Base-by-base conservation (phyloP, 495 filamentous ascomycete species). In the Podospora bellae-mahoneyi region DNA sequence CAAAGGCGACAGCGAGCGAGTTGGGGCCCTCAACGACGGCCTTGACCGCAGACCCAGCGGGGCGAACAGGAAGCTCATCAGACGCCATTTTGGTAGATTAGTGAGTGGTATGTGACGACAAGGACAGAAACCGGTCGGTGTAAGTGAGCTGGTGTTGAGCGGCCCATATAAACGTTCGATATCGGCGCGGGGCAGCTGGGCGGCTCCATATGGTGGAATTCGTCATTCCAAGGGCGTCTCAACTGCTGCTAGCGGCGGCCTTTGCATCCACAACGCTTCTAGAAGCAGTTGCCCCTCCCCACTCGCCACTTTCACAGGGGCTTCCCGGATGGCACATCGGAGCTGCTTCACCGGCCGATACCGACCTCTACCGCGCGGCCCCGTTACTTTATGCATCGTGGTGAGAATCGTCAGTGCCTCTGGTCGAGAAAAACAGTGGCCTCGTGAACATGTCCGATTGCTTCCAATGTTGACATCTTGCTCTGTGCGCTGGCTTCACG, bases 1-100 rank as follows among this genome's bases (percentile, higher is more conserved):
- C 60, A 57, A 78, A 76, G n/a, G 73, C 75, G 10, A 62, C 66
- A 28, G 68, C 62, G 20, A 78, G 75, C 54, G 71, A 65, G 63
- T 71, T 64, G 27, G 76, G 68, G 16, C 74, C 71, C 30, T 69
- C 73, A 30, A 63, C 63, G 18, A 62, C 62, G 34, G 44, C 60
- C 30, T 55, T 32, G 26, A 48, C 63, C 20, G 53, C 27, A 48
- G 39, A 10, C 39, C 13, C 39, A 7, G 60, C 30, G 1, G 23
- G 18, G 13, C 18, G 27, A 6, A 27, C 53, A 26, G 23, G 62
- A 64, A 61, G 19, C 6, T 61, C 23, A 7, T 63, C 48, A 23
- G 20, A 39, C 34, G 44, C 32, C n/a, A 62, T n/a, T 18, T 6
- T 48, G 7, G 39, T 10, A 48, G 2, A 16, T 48, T 48, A 10